Conservation (phyloP, 345 rosid species). For the Gossypium anomalum region DNA sequence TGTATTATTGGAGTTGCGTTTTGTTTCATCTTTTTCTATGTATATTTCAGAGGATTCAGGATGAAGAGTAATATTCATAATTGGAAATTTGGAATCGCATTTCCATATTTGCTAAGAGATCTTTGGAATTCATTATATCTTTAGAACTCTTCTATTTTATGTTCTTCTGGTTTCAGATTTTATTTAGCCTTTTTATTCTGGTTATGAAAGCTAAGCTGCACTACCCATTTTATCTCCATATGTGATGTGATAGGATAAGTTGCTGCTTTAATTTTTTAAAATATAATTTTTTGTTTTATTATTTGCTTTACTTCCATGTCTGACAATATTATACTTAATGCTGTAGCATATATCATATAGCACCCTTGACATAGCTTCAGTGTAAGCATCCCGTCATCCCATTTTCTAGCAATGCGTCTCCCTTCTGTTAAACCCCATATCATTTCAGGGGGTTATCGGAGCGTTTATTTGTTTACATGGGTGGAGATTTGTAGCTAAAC, state of each 20-base stretch:
- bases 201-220: background rate
- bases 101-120: background rate
- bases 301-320: background rate
- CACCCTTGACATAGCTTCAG: background rate
- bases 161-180: background rate
- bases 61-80: background rate
- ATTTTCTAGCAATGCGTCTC: background rate
- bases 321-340: background rate
- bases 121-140: background rate
- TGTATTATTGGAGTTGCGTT: background rate
- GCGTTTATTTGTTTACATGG: background rate
- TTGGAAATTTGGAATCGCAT: background rate
- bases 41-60: background rate
- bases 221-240: background rate
- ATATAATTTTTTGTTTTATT: background rate
- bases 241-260: background rate
- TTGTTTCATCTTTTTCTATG: background rate
- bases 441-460: background rate
- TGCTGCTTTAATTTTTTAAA: background rate
- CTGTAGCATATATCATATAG: background rate
- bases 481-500: background rate
- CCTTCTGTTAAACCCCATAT: background rate
- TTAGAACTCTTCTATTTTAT: background rate
- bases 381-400: background rate
- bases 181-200: background rate